Evolutionary conservation across 345 rosid genomes (phyloP).

Genomic region (Bruguiera parviflora): DNA sequence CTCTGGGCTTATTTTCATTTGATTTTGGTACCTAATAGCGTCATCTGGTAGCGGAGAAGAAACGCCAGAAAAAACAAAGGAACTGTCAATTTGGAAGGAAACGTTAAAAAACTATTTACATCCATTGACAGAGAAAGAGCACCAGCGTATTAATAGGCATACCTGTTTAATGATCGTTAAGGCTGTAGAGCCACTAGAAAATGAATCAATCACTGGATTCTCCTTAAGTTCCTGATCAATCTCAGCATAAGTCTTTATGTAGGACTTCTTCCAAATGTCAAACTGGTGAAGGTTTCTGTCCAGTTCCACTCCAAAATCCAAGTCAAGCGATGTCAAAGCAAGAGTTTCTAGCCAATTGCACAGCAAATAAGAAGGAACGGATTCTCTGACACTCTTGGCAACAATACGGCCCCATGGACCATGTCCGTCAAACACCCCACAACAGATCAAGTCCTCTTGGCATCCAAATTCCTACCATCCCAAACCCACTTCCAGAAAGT

Average conservation of each 20-base stretch:
- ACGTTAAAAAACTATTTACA: too few species aligned
- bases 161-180: constrained; percentile 76
- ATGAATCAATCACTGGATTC: constrained; percentile 57
- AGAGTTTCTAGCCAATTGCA: constrained; percentile 76
- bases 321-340: constrained; percentile 33
- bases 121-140: too few species aligned
- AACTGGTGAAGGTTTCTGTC: constrained; percentile 32
- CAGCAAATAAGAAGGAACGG: constrained; percentile 57
- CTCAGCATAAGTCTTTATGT: constrained; percentile 57
- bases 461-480: constrained; percentile 68
- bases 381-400: constrained; percentile 54
- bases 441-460: constrained; percentile 76
- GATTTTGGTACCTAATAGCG: not conserved
- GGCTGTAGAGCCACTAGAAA: constrained; percentile 71
- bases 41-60: not conserved
- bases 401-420: constrained; percentile 92
- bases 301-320: constrained; percentile 25
- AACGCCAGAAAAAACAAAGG: not conserved
- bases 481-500: too few species aligned
- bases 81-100: too few species aligned
- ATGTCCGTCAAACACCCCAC: constrained; percentile 93
- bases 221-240: constrained; percentile 73
- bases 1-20: too few species aligned
- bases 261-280: constrained; percentile 73
- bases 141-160: not conserved